Evolutionary conservation across 352 stramenopile species (phyloP).

Genomic region (Phytophthora idaei): DNA sequence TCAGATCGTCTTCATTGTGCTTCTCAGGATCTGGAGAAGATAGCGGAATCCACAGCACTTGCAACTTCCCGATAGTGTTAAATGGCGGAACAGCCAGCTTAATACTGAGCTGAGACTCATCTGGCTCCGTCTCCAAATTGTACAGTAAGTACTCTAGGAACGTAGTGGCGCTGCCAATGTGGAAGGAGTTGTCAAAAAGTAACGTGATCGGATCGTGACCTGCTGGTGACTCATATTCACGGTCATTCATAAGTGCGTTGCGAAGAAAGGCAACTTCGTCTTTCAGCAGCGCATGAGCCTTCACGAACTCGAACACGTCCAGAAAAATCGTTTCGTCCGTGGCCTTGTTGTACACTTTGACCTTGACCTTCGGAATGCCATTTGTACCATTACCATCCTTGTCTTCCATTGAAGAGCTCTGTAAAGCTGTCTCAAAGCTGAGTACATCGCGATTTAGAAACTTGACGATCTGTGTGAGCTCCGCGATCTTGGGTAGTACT

Average conservation of each 20-base stretch:
- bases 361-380: constrained; percentile 87
- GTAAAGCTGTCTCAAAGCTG: constrained; percentile 91
- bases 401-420: constrained; percentile 62
- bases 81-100: constrained; percentile 92
- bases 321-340: constrained; percentile 93
- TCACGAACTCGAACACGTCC: constrained; percentile 94
- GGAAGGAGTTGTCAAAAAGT: constrained; percentile 94
- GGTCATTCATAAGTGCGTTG: constrained; percentile 89
- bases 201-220: constrained; percentile 92
- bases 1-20: constrained; percentile 65
- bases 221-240: constrained; percentile 85
- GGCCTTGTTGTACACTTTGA: constrained; percentile 90
- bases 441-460: constrained; percentile 91
- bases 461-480: constrained; percentile 92
- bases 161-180: constrained; percentile 90
- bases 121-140: constrained; percentile 91
- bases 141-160: constrained; percentile 94
- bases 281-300: constrained; percentile 84
- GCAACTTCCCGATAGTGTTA: constrained; percentile 93
- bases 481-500: constrained; percentile 91
- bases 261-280: constrained; percentile 91
- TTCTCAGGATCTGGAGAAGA: constrained; percentile 74
- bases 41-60: constrained; percentile 90
- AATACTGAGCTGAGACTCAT: constrained; percentile 89
- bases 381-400: constrained; percentile 38